These are phyloP conservation scores for Solanum pennellii DNA, from an alignment of 257 asterid species.

Conservation along the genomic window DNA sequence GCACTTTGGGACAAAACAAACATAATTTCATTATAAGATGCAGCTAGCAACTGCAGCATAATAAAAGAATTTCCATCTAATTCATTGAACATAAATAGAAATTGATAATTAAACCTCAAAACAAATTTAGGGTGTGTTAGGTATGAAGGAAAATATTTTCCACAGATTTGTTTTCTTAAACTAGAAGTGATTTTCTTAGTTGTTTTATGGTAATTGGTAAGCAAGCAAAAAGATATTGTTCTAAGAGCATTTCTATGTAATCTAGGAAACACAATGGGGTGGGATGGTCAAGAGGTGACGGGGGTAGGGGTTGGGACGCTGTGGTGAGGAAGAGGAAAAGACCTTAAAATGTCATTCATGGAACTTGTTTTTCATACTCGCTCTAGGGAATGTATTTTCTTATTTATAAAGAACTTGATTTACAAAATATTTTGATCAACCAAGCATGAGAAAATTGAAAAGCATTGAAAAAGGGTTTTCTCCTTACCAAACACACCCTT, in stretches of 20 bases:
- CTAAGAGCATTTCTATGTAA: neutral
- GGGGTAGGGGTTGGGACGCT: neutral
- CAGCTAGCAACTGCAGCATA: neutral
- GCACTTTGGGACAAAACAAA: neutral
- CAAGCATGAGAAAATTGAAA: neutral
- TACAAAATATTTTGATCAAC: neutral
- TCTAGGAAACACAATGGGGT: neutral
- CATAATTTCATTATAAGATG: neutral
- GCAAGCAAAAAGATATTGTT: neutral
- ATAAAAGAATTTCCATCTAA: neutral
- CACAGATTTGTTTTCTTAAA: neutral
- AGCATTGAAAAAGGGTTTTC: neutral
- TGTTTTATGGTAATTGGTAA: neutral
- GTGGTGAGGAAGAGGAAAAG: neutral
- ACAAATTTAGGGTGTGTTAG: neutral
- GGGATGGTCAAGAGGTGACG: neutral
- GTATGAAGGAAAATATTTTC: neutral
- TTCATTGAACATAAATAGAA: neutral
- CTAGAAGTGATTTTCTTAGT: neutral
- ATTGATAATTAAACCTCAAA: neutral
- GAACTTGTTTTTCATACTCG: neutral
- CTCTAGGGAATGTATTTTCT: neutral
- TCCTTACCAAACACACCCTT: neutral
- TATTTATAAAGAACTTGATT: neutral
- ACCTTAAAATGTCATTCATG: neutral